Conservation (phyloP, 768 basidiomycete genomes). For the Dictyophora rubrovolvata region DNA sequence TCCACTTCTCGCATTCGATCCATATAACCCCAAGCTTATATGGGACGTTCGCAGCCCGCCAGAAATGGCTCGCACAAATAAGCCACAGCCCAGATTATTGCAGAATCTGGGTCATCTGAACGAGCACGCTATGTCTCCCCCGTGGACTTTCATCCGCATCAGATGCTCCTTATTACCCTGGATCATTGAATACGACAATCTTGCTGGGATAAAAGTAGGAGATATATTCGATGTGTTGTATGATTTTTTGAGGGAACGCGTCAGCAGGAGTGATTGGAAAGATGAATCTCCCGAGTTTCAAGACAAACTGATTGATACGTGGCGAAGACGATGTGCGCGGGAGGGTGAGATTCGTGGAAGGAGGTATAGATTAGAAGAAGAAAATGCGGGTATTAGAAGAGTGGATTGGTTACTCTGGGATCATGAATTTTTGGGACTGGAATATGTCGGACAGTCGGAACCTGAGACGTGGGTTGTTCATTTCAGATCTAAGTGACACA, state of each 20-base stretch:
- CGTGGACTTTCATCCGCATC: constrained; percentile 8
- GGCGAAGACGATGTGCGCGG: constrained; percentile 2
- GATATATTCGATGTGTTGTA: constrained; percentile 2
- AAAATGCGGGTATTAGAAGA: neutral
- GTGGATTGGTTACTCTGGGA: constrained; percentile 9
- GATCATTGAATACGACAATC: constrained; percentile 5
- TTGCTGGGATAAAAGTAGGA: neutral
- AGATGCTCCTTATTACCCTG: constrained; percentile 1
- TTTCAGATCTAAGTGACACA: constrained; percentile 5
- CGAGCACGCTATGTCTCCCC: constrained; percentile 4
- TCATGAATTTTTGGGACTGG: constrained; percentile 4
- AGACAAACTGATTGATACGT: neutral
- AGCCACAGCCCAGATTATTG: neutral
- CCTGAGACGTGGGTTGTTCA: constrained; percentile 7
- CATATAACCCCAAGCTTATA: neutral
- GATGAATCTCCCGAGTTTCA: constrained; percentile 2
- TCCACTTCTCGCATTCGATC: constrained; percentile 4
- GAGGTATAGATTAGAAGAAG: neutral
- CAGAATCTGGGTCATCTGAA: neutral
- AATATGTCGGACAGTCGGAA: neutral
- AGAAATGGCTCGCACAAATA: neutral
- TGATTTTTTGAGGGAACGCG: neutral
- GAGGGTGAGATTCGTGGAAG: neutral
- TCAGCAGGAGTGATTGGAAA: neutral
- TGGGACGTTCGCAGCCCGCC: constrained; percentile 4